Evolutionary conservation across 306 rosid genomes (phyloP).

Genomic region (Rosa rugosa): DNA sequence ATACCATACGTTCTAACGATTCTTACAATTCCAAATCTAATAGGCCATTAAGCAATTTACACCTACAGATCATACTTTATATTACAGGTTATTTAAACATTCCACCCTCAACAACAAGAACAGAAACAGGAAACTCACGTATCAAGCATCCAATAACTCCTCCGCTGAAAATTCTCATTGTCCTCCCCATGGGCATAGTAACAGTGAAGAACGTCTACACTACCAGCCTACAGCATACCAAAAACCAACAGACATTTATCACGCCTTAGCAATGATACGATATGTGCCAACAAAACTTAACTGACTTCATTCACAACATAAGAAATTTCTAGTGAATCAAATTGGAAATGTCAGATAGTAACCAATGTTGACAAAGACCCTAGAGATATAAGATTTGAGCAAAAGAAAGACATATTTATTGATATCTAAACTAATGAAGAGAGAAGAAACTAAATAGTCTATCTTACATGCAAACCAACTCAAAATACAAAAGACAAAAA

Average conservation of each 20-base stretch:
- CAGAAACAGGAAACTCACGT: slow-evolving; percentile 40
- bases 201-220: slow-evolving; percentile 67
- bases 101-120: background rate
- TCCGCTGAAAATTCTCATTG: slow-evolving; percentile 60
- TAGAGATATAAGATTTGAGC: background rate
- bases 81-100: background rate
- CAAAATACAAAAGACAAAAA: background rate
- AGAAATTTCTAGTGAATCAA: slow-evolving; percentile 11
- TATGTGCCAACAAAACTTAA: background rate
- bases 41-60: background rate
- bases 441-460: background rate
- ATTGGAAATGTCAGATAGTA: slow-evolving; percentile 8
- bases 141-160: slow-evolving; percentile 87
- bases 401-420: background rate
- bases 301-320: background rate
- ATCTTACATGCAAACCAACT: background rate
- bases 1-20: background rate
- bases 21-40: background rate
- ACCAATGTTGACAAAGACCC: slow-evolving; percentile 3
- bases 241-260: slow-evolving; percentile 19
- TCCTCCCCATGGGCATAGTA: slow-evolving; percentile 87
- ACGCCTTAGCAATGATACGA: slow-evolving; percentile 12
- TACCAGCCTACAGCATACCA: slow-evolving; percentile 49
- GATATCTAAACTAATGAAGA: background rate
- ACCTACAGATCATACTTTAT: background rate